These are phyloP conservation scores for Eucalyptus caleyi DNA, from an alignment of 345 rosid genomes.

Conservation along the genomic window DNA sequence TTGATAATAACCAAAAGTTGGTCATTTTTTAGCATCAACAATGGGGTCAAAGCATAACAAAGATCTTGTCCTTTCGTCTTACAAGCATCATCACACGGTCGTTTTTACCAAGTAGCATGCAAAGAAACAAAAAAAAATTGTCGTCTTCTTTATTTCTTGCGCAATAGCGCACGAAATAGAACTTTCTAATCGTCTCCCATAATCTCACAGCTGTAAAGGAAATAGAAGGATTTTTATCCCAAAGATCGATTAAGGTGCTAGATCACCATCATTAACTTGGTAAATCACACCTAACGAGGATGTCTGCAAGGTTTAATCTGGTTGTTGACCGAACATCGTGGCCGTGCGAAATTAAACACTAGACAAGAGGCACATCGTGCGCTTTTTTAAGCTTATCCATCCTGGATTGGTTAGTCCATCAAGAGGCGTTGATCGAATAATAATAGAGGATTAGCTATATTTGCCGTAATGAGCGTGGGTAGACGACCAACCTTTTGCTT, in stretches of 20 bases:
- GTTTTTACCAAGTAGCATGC: neutral
- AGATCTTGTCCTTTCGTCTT: neutral
- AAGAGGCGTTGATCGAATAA: neutral
- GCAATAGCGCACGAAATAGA: neutral
- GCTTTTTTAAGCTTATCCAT: neutral
- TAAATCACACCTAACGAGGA: neutral
- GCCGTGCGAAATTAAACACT: neutral
- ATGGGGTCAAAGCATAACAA: neutral
- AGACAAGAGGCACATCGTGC: neutral
- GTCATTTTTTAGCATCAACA: neutral
- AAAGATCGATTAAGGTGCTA: neutral
- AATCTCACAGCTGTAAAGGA: neutral
- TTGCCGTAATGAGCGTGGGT: neutral
- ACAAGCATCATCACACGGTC: neutral
- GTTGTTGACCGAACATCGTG: neutral
- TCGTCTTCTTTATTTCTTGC: neutral
- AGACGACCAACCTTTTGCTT: neutral
- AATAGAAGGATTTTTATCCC: neutral
- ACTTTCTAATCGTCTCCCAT: neutral
- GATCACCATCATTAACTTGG: neutral
- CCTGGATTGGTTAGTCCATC: neutral
- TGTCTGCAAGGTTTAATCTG: neutral
- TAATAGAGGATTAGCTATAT: neutral
- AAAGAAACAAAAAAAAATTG: neutral
- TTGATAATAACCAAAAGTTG: neutral